Conservation (phyloP, 495 filamentous ascomycete genomes). For the Xylaria intraflava region DNA sequence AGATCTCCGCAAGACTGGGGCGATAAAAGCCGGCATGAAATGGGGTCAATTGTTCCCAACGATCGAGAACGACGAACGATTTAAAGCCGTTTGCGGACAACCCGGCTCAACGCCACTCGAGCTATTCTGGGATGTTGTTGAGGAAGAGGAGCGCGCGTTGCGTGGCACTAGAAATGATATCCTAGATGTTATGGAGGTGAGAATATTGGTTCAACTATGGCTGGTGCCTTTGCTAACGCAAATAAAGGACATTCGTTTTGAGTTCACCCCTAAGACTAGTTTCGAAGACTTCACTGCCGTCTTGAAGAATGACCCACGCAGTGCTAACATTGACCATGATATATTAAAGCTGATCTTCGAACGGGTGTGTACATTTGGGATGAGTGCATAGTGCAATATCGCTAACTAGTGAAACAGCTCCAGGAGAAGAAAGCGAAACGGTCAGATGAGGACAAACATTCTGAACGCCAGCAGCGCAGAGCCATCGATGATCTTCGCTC, state of each 20-base stretch:
- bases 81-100: conserved; percentile 78
- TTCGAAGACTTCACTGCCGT: conserved; percentile 77
- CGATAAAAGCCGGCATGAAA: conserved; percentile 84
- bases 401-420: conserved; percentile 44
- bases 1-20: conserved; percentile 66
- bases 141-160: conserved; percentile 83
- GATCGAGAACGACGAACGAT: conserved; percentile 76
- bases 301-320: conserved; percentile 76
- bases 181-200: conserved; percentile 83
- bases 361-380: conserved; percentile 36
- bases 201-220: conserved; percentile 19
- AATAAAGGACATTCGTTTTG: conserved; percentile 76
- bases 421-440: conserved; percentile 64
- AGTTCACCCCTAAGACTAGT: conserved; percentile 77
- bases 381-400: background rate
- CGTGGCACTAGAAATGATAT: conserved; percentile 77
- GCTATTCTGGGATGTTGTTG: conserved; percentile 92
- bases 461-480: conserved; percentile 79
- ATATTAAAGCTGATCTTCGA: conserved; percentile 74
- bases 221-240: conserved; percentile 18
- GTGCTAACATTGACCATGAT: conserved; percentile 73
- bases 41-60: conserved; percentile 79
- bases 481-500: conserved; percentile 80
- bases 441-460: conserved; percentile 76
- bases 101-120: conserved; percentile 86